phyloP scores from a whole-genome alignment of 371 early-diverging fungal species.

The Phascolomyces articulosus region DNA sequence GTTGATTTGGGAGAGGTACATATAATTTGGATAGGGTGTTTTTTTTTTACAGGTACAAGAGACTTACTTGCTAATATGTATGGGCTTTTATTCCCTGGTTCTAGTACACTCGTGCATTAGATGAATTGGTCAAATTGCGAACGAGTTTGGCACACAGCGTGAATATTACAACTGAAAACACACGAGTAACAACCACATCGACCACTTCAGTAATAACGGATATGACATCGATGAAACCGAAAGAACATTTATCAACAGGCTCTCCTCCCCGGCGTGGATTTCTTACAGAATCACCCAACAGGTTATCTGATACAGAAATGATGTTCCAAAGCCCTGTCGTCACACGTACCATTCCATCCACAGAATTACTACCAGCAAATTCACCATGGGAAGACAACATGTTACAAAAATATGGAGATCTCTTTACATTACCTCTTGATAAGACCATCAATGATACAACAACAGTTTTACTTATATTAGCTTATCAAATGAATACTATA shows the following conservation, averaged over 20 bases:
- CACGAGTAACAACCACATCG: background rate
- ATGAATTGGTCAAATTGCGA: constrained; percentile 38
- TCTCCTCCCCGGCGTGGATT: constrained; percentile 13
- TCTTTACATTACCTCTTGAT: constrained; percentile 40
- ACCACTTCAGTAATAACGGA: background rate
- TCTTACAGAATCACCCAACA: constrained; percentile 14
- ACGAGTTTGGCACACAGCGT: constrained; percentile 15
- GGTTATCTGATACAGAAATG: background rate
- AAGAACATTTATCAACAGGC: background rate
- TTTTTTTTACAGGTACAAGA: no score
- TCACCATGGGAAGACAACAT: constrained; percentile 29
- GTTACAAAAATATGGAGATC: constrained; percentile 29
- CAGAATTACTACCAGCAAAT: background rate
- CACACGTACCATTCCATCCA: background rate
- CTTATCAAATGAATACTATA: constrained; percentile 44
- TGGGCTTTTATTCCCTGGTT: no score
- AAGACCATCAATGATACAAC: constrained; percentile 29
- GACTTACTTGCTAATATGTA: no score
- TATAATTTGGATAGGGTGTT: no score
- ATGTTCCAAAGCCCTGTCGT: background rate
- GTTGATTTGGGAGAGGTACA: constrained; percentile 44
- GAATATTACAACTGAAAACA: constrained; percentile 2
- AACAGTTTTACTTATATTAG: constrained; percentile 38
- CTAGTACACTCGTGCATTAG: constrained; percentile 43
- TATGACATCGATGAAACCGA: background rate